phyloP scores from a whole-genome alignment of 495 filamentous ascomycete species.

The Podospora tetraspora region DNA sequence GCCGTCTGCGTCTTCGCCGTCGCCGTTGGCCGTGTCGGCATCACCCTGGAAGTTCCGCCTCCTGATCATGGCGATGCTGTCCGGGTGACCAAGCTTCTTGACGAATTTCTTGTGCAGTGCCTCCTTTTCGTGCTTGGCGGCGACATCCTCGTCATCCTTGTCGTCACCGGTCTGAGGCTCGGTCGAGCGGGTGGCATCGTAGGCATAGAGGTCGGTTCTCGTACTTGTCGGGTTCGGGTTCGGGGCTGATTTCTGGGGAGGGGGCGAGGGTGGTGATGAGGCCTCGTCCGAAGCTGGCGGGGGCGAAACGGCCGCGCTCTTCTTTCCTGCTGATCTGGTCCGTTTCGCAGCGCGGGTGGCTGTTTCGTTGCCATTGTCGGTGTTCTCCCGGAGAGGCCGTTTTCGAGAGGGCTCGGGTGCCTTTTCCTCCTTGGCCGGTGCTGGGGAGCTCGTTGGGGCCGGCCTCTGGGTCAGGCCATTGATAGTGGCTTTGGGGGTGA shows the following conservation, averaged over 20 bases:
- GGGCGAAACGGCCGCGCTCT: constrained; percentile 10
- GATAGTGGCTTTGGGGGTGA: constrained; percentile 59
- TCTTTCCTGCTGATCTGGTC: constrained; percentile 31
- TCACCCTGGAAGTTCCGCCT: constrained; percentile 48
- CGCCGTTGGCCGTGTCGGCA: constrained; percentile 45
- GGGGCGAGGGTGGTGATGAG: neutral
- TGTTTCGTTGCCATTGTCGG: constrained; percentile 32
- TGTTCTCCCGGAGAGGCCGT: constrained; percentile 43
- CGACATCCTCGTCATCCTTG: constrained; percentile 47
- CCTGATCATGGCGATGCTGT: constrained; percentile 67
- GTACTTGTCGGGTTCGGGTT: constrained; percentile 12
- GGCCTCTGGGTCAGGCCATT: constrained; percentile 27
- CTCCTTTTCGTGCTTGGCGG: constrained; percentile 50
- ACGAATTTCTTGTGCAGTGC: constrained; percentile 82
- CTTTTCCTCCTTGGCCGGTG: constrained; percentile 9
- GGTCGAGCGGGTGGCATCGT: constrained; percentile 29
- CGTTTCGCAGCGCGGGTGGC: constrained; percentile 38
- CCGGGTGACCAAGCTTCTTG: constrained; percentile 78
- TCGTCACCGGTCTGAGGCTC: constrained; percentile 25
- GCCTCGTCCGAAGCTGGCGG: constrained; percentile 5
- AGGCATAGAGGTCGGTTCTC: constrained; percentile 45
- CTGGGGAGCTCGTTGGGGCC: constrained; percentile 16
- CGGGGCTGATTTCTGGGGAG: neutral
- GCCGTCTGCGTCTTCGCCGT: constrained; percentile 53
- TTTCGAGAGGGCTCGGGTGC: constrained; percentile 31